Conservation (phyloP, 2,329 filamentous ascomycete genomes). For the Botrytis cinerea region DNA sequence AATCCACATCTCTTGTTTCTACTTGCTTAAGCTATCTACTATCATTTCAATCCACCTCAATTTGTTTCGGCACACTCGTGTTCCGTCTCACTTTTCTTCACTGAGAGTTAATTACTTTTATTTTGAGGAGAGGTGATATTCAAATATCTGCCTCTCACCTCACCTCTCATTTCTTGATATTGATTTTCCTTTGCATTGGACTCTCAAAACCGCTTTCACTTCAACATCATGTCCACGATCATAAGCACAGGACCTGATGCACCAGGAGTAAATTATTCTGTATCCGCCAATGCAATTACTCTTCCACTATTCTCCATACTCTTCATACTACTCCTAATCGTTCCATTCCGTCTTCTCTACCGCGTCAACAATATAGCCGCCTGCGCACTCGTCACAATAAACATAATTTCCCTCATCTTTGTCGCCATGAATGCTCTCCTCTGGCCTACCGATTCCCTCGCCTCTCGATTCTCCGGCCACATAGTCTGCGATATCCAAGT, state of each 20-base stretch:
- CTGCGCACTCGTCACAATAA: conserved; percentile 56
- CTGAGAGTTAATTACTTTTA: not conserved
- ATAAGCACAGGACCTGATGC: not conserved
- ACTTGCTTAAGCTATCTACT: not conserved
- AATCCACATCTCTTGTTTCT: not conserved
- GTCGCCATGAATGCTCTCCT: conserved; percentile 63
- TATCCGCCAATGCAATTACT: conserved; percentile 41
- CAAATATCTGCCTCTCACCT: not conserved
- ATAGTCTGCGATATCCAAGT: conserved; percentile 66
- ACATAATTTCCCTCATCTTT: conserved; percentile 57
- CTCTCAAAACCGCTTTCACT: not conserved
- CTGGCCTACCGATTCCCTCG: conserved; percentile 60
- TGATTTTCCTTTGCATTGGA: not conserved
- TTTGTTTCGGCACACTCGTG: conserved; percentile 3
- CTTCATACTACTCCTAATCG: conserved; percentile 53
- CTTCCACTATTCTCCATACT: conserved; percentile 53
- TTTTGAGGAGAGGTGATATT: not conserved
- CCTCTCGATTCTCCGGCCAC: conserved; percentile 56
- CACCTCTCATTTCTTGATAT: not conserved
- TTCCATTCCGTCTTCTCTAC: conserved; percentile 61
- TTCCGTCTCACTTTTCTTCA: not conserved
- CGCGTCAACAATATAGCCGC: conserved; percentile 62
- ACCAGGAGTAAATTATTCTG: conserved; percentile 2
- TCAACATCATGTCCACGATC: conserved; percentile 1
- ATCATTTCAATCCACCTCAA: not conserved